These are phyloP conservation scores for Apophysomyces trapeziformis DNA, from an alignment of 371 early-diverging fungal genomes.

Conservation along the genomic window DNA sequence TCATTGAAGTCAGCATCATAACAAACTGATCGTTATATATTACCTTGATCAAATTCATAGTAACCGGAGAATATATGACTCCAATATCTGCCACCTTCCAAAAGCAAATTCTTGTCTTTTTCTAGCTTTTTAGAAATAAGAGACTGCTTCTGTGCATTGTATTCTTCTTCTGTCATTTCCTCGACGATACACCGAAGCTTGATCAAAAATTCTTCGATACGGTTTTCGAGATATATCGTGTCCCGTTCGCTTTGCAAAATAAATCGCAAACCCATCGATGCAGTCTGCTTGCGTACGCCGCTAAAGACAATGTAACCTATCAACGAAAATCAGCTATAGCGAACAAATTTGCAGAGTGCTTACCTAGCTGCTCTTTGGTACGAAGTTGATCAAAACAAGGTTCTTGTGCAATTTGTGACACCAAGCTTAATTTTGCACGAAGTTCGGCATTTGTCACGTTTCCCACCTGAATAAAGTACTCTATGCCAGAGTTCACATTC, in stretches of 20 bases:
- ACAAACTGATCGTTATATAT: not conserved
- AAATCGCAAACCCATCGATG: constrained; percentile 72
- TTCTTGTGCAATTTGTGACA: constrained; percentile 82
- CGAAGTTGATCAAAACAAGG: constrained; percentile 93
- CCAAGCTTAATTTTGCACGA: constrained; percentile 71
- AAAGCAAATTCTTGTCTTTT: constrained; percentile 84
- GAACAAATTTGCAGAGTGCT: constrained; percentile 29
- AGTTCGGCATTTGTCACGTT: constrained; percentile 55
- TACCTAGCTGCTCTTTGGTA: constrained; percentile 87
- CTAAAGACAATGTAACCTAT: constrained; percentile 78
- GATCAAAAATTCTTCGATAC: constrained; percentile 80
- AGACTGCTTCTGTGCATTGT: constrained; percentile 74
- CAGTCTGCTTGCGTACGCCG: constrained; percentile 68
- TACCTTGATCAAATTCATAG: constrained; percentile 84
- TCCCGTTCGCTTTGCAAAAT: constrained; percentile 88
- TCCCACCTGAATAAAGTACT: constrained; percentile 76
- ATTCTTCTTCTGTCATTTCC: constrained; percentile 75
- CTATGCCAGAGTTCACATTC: constrained; percentile 88
- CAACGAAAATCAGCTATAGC: not conserved
- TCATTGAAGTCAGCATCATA: not conserved
- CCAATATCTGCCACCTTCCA: constrained; percentile 84
- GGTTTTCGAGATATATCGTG: constrained; percentile 80
- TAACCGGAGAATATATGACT: constrained; percentile 75
- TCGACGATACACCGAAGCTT: constrained; percentile 56
- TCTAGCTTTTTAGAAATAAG: constrained; percentile 76